Evolutionary conservation across 345 rosid genomes (phyloP).

Genomic region (Populus pruinosa): DNA sequence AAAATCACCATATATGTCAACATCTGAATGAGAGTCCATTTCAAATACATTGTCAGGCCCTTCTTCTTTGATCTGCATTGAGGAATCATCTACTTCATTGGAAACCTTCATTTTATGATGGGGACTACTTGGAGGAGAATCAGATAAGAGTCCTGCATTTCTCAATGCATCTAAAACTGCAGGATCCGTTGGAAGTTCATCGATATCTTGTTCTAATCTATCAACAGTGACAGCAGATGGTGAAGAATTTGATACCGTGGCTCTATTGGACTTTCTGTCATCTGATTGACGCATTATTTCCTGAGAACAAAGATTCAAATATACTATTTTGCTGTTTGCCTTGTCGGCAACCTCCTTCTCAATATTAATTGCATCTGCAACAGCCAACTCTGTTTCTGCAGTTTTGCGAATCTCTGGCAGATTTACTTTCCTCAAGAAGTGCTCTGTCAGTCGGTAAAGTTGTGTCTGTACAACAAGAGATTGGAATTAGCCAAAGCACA

Average conservation of each 20-base stretch:
- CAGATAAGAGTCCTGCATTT: constrained; percentile 85
- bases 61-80: constrained; percentile 35
- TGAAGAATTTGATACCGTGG: constrained; percentile 38
- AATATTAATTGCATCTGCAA: constrained; percentile 93
- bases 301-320: constrained; percentile 91
- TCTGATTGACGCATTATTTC: constrained; percentile 59
- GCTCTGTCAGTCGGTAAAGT: constrained; percentile 80
- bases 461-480: constrained; percentile 58
- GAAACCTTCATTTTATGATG: constrained; percentile 26
- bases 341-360: constrained; percentile 77
- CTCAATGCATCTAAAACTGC: constrained; percentile 58
- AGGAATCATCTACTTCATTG: constrained; percentile 32
- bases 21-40: constrained; percentile 53
- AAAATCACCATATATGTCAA: constrained; percentile 80
- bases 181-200: constrained; percentile 41
- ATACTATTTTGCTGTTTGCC: constrained; percentile 82
- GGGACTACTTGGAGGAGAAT: constrained; percentile 92
- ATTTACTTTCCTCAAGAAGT: constrained; percentile 70
- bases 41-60: constrained; percentile 68
- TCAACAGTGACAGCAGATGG: constrained; percentile 27
- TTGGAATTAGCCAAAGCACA: constrained; percentile 1
- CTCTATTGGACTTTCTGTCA: constrained; percentile 25
- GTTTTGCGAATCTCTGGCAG: constrained; percentile 58
- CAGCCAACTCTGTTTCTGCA: constrained; percentile 92
- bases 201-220: constrained; percentile 31